Percentiles rank a stretch among this genome's conserved stretches.
Evolutionary conservation across 2,329 filamentous ascomycete genomes (phyloP).

Genomic region (Sporothrix brunneoviolacea): DNA sequence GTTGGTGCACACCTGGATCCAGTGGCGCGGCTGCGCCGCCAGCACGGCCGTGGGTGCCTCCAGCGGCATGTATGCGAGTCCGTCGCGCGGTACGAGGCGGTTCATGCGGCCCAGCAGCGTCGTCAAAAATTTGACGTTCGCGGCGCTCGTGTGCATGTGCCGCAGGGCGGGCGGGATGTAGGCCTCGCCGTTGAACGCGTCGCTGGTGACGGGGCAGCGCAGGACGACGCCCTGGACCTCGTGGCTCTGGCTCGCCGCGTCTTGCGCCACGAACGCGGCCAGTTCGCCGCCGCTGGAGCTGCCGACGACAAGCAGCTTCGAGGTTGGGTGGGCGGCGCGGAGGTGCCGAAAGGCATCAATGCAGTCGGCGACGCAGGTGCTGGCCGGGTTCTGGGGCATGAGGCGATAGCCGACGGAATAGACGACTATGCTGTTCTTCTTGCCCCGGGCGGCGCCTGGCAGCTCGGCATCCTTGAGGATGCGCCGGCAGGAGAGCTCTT

Average conservation of each 20-base stretch:
- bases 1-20: constrained; percentile 44
- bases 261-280: constrained; percentile 37
- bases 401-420: constrained; percentile 43
- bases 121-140: constrained; percentile 31
- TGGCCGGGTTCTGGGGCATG: constrained; percentile 33
- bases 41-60: constrained; percentile 29
- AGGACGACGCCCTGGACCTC: constrained; percentile 35
- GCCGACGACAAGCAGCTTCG: constrained; percentile 32
- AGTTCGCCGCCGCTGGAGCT: constrained; percentile 44
- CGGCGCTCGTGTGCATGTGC: constrained; percentile 33
- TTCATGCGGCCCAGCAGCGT: constrained; percentile 28
- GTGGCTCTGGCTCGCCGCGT: not conserved
- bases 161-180: constrained; percentile 32
- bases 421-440: constrained; percentile 22
- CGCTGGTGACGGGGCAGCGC: constrained; percentile 42
- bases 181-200: constrained; percentile 31
- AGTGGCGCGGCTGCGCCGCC: constrained; percentile 33
- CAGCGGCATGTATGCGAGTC: constrained; percentile 35
- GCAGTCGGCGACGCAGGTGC: constrained; percentile 37
- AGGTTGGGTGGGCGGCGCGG: constrained; percentile 6
- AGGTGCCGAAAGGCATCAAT: constrained; percentile 30
- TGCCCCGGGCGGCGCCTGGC: not conserved
- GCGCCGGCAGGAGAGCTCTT: constrained; percentile 41
- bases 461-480: constrained; percentile 28
- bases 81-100: constrained; percentile 32